Conservation (phyloP, 805 yeast genomes). For the Yamadazyma nakazawae region DNA sequence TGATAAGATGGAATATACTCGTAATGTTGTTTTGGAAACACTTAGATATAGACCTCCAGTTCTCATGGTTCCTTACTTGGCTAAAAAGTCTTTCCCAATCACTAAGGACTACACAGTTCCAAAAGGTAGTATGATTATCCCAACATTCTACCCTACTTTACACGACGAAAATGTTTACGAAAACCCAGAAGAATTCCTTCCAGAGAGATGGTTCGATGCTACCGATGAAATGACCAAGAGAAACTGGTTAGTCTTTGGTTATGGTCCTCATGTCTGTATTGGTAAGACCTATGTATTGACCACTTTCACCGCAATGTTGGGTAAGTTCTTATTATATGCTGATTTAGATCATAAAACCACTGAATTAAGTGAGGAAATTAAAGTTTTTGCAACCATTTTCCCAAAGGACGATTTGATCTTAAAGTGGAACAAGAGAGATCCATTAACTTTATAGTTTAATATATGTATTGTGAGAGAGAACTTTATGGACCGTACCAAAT, state of each 20-base stretch:
- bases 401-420: conserved; percentile 92
- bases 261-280: conserved; percentile 94
- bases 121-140: conserved; percentile 95
- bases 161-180: conserved; percentile 97
- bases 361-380: conserved; percentile 81
- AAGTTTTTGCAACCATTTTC: conserved; percentile 97
- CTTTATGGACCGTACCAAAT: too few species aligned
- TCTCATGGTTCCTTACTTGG: conserved; percentile 95
- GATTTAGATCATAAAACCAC: conserved; percentile 84
- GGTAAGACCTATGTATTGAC: conserved; percentile 93
- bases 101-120: conserved; percentile 86
- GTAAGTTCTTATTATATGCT: conserved; percentile 79
- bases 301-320: conserved; percentile 84
- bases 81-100: conserved; percentile 80
- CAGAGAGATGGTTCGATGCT: conserved; percentile 94
- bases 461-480: background rate
- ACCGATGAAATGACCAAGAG: conserved; percentile 71
- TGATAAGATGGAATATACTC: conserved; percentile 83
- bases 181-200: conserved; percentile 89
- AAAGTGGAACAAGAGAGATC: conserved; percentile 67
- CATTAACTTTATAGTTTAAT: conserved; percentile 18
- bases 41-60: conserved; percentile 97
- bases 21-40: conserved; percentile 87
- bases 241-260: conserved; percentile 96
- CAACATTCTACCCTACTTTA: conserved; percentile 90